phyloP scores from a whole-genome alignment of 2,329 filamentous ascomycete genomes.

The Calonectria multiphialidica region DNA sequence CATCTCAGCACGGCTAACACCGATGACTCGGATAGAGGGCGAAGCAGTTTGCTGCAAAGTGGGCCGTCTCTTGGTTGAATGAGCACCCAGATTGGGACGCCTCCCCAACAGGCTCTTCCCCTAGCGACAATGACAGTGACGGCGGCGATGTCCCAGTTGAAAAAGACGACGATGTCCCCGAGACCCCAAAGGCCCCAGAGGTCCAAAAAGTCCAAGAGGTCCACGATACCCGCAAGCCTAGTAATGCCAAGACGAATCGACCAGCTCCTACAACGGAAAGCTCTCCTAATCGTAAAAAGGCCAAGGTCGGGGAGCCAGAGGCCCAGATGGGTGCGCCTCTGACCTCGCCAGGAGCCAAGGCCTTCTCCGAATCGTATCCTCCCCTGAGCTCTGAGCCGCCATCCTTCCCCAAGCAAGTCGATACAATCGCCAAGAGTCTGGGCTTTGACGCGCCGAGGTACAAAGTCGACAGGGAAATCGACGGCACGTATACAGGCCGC shows the following conservation, averaged over 20 bases:
- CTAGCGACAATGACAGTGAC: not conserved
- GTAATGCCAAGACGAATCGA: not conserved
- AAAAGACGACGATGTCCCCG: not conserved
- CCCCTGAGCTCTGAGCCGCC: not conserved
- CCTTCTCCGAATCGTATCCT: not conserved
- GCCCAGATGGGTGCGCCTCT: conserved; percentile 23
- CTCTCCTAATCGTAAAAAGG: conserved; percentile 22
- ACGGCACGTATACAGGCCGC: conserved; percentile 51
- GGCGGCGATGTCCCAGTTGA: not conserved
- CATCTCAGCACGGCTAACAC: not conserved
- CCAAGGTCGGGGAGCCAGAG: conserved; percentile 30
- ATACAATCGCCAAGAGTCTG: conserved; percentile 49
- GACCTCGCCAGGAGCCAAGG: not conserved
- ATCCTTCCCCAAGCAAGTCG: conserved; percentile 41
- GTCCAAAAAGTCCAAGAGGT: not conserved
- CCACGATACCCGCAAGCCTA: not conserved
- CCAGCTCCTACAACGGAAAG: conserved; percentile 16
- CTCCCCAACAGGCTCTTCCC: not conserved
- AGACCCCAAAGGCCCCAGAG: not conserved
- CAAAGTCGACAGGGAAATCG: conserved; percentile 30
- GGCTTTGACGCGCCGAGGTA: conserved; percentile 51
- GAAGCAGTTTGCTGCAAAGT: conserved; percentile 65
- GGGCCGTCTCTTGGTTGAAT: conserved; percentile 57
- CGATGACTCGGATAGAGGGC: conserved; percentile 50
- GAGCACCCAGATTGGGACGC: not conserved